These are phyloP conservation scores for Ramalina peruviana DNA, from an alignment of 495 filamentous ascomycete genomes.

Conservation along the genomic window DNA sequence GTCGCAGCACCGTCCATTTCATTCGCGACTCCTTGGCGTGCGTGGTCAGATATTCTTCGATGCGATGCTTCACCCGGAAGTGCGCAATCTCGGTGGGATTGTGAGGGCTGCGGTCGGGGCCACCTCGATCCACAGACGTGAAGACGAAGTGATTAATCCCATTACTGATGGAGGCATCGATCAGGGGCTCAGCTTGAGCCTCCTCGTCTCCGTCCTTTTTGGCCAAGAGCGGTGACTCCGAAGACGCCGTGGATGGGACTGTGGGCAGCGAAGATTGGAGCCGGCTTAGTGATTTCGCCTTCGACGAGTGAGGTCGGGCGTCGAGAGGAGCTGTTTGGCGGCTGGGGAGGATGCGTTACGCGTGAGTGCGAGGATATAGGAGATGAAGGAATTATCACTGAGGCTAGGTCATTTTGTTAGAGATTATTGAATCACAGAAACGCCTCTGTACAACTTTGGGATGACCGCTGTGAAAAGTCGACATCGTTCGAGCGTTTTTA, in stretches of 20 bases:
- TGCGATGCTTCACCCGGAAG: slow-evolving; percentile 48
- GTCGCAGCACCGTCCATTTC: slow-evolving; percentile 35
- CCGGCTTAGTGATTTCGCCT: slow-evolving; percentile 39
- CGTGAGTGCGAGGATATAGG: slow-evolving; percentile 56
- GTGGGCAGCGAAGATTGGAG: slow-evolving; percentile 34
- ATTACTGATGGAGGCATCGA: slow-evolving; percentile 42
- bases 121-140: slow-evolving; percentile 53
- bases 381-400: too few relatives aligned
- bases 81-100: slow-evolving; percentile 48
- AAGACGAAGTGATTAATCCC: slow-evolving; percentile 53
- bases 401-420: too few relatives aligned
- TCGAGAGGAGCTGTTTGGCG: slow-evolving; percentile 36
- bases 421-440: too few relatives aligned
- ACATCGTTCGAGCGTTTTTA: too few relatives aligned
- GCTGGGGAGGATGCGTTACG: slow-evolving; percentile 39
- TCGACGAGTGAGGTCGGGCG: slow-evolving; percentile 37
- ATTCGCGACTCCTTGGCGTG: slow-evolving; percentile 8
- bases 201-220: slow-evolving; percentile 38
- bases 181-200: slow-evolving; percentile 44
- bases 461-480: too few relatives aligned
- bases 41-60: slow-evolving; percentile 46
- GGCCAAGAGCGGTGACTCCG: slow-evolving; percentile 33
- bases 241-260: slow-evolving; percentile 38
- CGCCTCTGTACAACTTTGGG: too few relatives aligned
- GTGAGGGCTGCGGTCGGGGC: slow-evolving; percentile 29